Evolutionary conservation across 352 stramenopile species (phyloP).

Genomic region (Globisporangium lucens): DNA sequence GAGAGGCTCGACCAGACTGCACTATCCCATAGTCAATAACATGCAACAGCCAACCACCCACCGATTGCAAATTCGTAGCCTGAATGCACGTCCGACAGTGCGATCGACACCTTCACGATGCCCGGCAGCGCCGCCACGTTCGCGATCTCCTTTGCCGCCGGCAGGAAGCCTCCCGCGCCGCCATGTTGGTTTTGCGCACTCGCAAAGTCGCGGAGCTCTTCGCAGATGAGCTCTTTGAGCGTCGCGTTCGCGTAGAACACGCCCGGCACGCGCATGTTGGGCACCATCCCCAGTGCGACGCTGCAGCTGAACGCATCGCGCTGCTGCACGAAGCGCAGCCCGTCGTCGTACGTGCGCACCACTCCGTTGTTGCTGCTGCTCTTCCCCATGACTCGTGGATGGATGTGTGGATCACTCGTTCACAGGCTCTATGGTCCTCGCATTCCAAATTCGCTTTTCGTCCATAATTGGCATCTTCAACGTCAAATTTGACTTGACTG

Average conservation of each 20-base stretch:
- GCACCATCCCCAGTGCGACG: background rate
- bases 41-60: background rate
- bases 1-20: background rate
- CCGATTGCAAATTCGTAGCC: background rate
- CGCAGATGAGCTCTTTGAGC: background rate
- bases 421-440: background rate
- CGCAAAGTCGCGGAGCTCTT: background rate
- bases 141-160: background rate
- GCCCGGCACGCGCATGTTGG: background rate
- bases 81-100: background rate
- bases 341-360: background rate
- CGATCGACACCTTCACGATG: background rate
- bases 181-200: background rate
- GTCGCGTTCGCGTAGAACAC: conserved; percentile 1
- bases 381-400: background rate
- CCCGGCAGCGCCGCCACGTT: background rate
- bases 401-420: background rate
- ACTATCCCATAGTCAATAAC: background rate
- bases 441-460: background rate
- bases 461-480: background rate
- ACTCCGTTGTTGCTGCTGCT: background rate
- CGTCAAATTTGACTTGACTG: background rate
- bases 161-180: background rate
- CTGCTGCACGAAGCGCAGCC: background rate
- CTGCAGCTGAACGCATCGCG: background rate